These are phyloP conservation scores for Buxus sempervirens DNA, from an alignment of 164 flowering plant genomes.

Conservation along the genomic window DNA sequence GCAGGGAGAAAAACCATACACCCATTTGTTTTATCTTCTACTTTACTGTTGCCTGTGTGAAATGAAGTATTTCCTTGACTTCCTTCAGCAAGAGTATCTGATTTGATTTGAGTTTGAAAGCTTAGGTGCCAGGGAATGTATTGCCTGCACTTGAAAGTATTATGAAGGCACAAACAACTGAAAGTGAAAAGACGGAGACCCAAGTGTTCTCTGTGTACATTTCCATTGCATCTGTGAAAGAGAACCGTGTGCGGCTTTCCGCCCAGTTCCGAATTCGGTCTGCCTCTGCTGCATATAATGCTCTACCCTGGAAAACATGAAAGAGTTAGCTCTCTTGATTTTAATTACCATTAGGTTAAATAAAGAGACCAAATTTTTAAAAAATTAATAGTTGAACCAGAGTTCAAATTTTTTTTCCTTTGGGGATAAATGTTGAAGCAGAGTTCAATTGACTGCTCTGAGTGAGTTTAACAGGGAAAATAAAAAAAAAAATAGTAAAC, in stretches of 20 bases:
- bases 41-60: conserved; percentile 4
- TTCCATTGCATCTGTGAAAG: conserved; percentile 99
- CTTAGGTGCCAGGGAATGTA: conserved; percentile 54
- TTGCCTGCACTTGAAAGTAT: conserved; percentile 74
- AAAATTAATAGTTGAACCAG: not conserved
- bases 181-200: conserved; percentile 92
- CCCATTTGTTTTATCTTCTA: conserved; percentile 11
- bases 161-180: conserved; percentile 95
- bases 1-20: conserved; percentile 18
- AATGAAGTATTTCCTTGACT: not conserved
- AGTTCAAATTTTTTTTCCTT: too few relatives aligned
- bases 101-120: not conserved
- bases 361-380: not conserved
- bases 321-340: not conserved
- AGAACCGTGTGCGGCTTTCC: conserved; percentile 81
- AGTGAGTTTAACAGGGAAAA: too few relatives aligned
- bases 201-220: conserved; percentile 95
- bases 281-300: conserved; percentile 97
- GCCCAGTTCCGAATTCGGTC: conserved; percentile 97
- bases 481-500: too few relatives aligned
- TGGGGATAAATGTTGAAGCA: too few relatives aligned
- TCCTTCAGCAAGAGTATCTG: conserved; percentile 7
- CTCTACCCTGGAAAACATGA: conserved; percentile 63
- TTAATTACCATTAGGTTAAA: not conserved
- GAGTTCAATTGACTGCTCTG: too few relatives aligned